phyloP scores from a whole-genome alignment of 2,329 filamentous ascomycete species.

The Fusarium nurragi region DNA sequence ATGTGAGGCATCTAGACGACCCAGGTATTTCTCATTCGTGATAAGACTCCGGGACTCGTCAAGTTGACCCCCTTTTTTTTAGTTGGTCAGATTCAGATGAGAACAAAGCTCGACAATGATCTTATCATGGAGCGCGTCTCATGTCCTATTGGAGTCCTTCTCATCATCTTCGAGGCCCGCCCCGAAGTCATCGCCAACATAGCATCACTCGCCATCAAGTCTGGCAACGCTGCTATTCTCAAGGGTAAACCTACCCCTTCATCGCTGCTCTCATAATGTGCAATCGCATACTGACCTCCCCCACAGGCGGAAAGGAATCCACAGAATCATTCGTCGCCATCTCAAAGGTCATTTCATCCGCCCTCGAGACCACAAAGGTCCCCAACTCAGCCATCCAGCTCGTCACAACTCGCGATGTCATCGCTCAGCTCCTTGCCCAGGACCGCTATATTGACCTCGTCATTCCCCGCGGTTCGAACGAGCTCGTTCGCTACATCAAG shows the following conservation, averaged over 20 bases:
- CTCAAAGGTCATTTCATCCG: slow-evolving; percentile 81
- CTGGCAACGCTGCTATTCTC: slow-evolving; percentile 94
- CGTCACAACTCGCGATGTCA: slow-evolving; percentile 90
- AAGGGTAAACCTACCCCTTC: slow-evolving; percentile 71
- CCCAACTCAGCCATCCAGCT: slow-evolving; percentile 91
- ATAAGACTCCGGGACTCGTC: not conserved
- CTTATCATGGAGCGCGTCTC: slow-evolving; percentile 87
- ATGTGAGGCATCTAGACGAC: slow-evolving; percentile 85
- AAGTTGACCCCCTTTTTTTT: not conserved
- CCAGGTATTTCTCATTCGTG: slow-evolving; percentile 67
- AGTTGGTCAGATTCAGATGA: slow-evolving; percentile 87
- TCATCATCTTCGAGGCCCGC: slow-evolving; percentile 98
- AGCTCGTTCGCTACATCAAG: slow-evolving; percentile 90
- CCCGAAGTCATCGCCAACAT: slow-evolving; percentile 99
- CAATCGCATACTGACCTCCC: not conserved
- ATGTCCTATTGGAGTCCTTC: slow-evolving; percentile 94
- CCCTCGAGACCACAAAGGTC: slow-evolving; percentile 76
- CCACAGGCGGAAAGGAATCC: slow-evolving; percentile 88
- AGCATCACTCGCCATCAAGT: slow-evolving; percentile 93
- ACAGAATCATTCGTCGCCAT: slow-evolving; percentile 95
- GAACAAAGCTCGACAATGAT: slow-evolving; percentile 86
- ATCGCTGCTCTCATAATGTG: too few species aligned
- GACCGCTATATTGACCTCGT: slow-evolving; percentile 93
- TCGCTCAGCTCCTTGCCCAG: slow-evolving; percentile 85
- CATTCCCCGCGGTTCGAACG: slow-evolving; percentile 90